phyloP scores from a whole-genome alignment of 2,329 filamentous ascomycete genomes.

The Fusarium sp. region DNA sequence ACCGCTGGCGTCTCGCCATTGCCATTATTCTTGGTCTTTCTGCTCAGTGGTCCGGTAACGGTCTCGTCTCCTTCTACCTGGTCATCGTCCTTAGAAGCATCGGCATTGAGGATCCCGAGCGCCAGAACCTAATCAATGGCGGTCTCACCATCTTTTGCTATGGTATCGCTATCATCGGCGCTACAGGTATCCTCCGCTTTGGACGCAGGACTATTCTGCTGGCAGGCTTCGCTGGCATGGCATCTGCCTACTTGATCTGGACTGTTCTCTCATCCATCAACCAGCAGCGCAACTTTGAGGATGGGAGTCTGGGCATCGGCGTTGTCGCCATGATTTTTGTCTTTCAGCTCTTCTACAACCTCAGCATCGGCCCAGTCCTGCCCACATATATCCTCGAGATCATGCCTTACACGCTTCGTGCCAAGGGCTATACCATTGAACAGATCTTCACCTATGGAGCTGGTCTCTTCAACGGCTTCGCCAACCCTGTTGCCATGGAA shows the following conservation, averaged over 20 bases:
- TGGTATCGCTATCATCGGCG: neutral
- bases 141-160: neutral
- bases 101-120: neutral
- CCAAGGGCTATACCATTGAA: slow-evolving; percentile 11
- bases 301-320: neutral
- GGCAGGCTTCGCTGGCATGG: neutral
- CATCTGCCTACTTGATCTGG: neutral
- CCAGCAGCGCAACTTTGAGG: neutral
- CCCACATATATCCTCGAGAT: slow-evolving; percentile 3
- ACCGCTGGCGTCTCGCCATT: slow-evolving; percentile 1
- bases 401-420: slow-evolving; percentile 2
- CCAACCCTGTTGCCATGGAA: slow-evolving; percentile 5
- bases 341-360: slow-evolving; percentile 9
- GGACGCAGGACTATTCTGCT: neutral
- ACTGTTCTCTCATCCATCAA: slow-evolving; percentile 4
- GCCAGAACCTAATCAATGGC: slow-evolving; percentile 9
- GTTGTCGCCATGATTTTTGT: slow-evolving; percentile 16
- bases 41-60: slow-evolving; percentile 8
- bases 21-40: neutral
- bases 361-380: neutral
- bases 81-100: neutral
- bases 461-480: slow-evolving; percentile 4
- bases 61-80: slow-evolving; percentile 8
- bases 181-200: neutral
- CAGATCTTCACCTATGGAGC: neutral